Base-by-base conservation (phyloP, 768 basidiomycete genomes). In the button mushroom (Agaricus bisporus) region DNA sequence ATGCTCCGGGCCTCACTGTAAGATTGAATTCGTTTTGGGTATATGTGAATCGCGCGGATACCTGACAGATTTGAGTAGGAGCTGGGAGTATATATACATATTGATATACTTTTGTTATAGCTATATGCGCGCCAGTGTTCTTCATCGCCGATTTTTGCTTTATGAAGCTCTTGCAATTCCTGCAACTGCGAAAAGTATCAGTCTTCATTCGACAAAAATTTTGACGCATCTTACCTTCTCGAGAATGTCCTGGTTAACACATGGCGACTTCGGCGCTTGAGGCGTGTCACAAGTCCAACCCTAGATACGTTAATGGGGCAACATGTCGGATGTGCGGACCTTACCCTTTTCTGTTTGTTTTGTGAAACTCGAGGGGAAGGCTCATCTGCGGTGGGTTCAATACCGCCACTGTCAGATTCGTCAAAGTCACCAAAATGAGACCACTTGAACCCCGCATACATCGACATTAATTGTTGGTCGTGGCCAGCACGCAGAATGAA, bases 191-290 rank as follows among this genome's bases (percentile, higher is more conserved):
- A 25, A 42, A 35, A 6, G 32, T 32, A 32, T 32, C 32, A 12
- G 36, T n/a, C 20, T 25, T 48, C 20, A 43, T 29, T 5, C 15
- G 25, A 44, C 8, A 37, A 8, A 6, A 41, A 45, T 29, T 3
- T 55, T 47, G n/a, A 11, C 28, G 12, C 18, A 15, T 15, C 63
- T 22, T 57, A 82, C 88, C 75, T 88, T 88, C 61, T 85, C 83
- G 29, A 89, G 75, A 44, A 92, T 77, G 59, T 85, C 79, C 63
- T 90, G 84, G 61, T 92, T 92, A 3, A 73, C 71, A 54, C 80
- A 82, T 4, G 62, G 61, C 1, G 50, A 60, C 12, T 56, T 59
- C 53, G 61, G 66, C 1, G 55, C 61, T 25, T 71, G 70, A 58
- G 76, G 78, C 14, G 68, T 68, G 57, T 91, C 86, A 62, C 85